A percentile compares a stretch with the other conserved stretches of the same genome.
Evolutionary conservation across 495 filamentous ascomycete species (phyloP).

Genomic region (Apiosordaria backusii): DNA sequence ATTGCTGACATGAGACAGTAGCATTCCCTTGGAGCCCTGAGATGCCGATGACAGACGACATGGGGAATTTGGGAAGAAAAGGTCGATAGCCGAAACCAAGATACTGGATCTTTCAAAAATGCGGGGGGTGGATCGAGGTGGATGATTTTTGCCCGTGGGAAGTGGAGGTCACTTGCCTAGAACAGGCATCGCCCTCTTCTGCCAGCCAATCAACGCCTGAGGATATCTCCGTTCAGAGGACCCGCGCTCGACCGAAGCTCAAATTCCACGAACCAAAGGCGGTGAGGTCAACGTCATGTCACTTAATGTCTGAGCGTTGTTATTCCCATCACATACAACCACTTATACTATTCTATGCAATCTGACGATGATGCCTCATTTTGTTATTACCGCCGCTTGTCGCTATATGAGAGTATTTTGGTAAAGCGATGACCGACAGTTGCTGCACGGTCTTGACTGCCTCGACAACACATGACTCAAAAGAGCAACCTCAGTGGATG

Average conservation of each 20-base stretch:
- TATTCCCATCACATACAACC: too few relatives aligned
- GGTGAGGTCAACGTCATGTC: background rate
- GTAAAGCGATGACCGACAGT: too few relatives aligned
- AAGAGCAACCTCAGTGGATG: background rate
- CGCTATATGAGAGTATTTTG: too few relatives aligned
- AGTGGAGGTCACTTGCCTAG: background rate
- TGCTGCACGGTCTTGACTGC: too few relatives aligned
- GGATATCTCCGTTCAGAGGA: background rate
- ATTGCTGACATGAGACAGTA: conserved; percentile 15
- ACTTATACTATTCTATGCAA: too few relatives aligned
- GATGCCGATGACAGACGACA: background rate
- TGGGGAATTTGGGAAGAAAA: background rate
- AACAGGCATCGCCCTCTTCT: background rate
- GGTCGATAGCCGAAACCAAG: conserved; percentile 5
- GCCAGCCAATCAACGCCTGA: background rate
- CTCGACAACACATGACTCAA: background rate
- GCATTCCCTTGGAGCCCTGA: background rate
- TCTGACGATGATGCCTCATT: too few relatives aligned
- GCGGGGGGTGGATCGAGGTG: background rate
- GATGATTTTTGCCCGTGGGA: background rate
- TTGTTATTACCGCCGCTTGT: too few relatives aligned
- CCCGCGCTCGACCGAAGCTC: background rate
- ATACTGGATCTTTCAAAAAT: conserved; percentile 4
- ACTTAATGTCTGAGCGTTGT: too few relatives aligned
- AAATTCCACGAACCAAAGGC: conserved; percentile 2